Conservation (phyloP, 768 basidiomycete genomes). For the Thelephora ganbajun region DNA sequence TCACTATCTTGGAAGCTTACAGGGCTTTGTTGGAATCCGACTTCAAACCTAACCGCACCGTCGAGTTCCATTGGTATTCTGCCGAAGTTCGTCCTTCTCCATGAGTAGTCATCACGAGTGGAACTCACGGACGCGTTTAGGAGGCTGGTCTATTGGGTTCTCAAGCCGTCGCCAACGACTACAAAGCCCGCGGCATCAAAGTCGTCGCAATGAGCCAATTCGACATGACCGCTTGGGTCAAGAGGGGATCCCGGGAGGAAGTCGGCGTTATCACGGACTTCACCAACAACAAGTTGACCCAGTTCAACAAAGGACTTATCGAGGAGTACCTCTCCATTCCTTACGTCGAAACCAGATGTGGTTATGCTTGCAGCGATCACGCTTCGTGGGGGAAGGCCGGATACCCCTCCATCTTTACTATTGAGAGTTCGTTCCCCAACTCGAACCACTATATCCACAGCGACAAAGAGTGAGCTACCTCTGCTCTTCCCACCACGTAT, state of each 20-base stretch:
- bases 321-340: constrained; percentile 75
- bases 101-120: neutral
- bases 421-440: constrained; percentile 64
- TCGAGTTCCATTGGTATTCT: constrained; percentile 82
- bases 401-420: constrained; percentile 74
- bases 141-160: constrained; percentile 81
- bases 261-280: constrained; percentile 81
- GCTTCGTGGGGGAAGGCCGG: constrained; percentile 82
- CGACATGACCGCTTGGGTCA: constrained; percentile 94
- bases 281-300: constrained; percentile 55
- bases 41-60: constrained; percentile 48
- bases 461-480: constrained; percentile 52
- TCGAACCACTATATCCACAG: constrained; percentile 80
- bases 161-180: constrained; percentile 74
- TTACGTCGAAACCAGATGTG: constrained; percentile 79
- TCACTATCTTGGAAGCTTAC: constrained; percentile 69
- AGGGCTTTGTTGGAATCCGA: constrained; percentile 54
- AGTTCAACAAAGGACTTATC: constrained; percentile 68
- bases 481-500: constrained; percentile 3
- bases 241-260: constrained; percentile 41
- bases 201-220: constrained; percentile 84
- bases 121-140: constrained; percentile 19
- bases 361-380: constrained; percentile 91
- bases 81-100: constrained; percentile 39
- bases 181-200: constrained; percentile 45